A percentile compares a stretch with the other conserved stretches of the same genome.
phyloP scores from a whole-genome alignment of 1,284 basidiomycete species.

The Waitea zeae region DNA sequence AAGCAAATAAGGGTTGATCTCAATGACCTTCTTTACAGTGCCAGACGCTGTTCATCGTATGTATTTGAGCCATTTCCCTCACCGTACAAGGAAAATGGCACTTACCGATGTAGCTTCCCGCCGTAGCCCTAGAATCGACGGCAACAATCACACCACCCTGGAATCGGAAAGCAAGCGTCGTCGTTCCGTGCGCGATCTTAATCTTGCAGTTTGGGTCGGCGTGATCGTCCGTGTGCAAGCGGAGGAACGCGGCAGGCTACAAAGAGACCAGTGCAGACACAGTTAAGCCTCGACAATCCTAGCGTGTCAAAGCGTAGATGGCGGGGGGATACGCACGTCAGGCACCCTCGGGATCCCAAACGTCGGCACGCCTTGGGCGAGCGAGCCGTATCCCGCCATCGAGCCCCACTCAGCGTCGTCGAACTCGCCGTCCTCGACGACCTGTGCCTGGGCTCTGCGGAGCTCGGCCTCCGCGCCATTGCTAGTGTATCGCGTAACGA shows the following conservation, averaged over 20 bases:
- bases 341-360: constrained; percentile 56
- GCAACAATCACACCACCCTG: constrained; percentile 95
- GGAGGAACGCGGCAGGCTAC: constrained; percentile 80
- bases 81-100: not conserved
- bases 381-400: constrained; percentile 58
- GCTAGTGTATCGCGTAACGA: constrained; percentile 50
- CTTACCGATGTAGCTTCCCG: constrained; percentile 91
- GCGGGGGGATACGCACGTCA: constrained; percentile 62
- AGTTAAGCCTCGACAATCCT: constrained; percentile 2
- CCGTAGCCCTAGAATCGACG: constrained; percentile 94
- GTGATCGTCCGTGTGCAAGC: constrained; percentile 84
- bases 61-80: too few relatives aligned
- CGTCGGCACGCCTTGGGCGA: constrained; percentile 48
- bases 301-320: constrained; percentile 1
- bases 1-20: constrained; percentile 96
- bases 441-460: constrained; percentile 27
- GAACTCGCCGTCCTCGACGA: constrained; percentile 44
- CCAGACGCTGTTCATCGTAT: constrained; percentile 53
- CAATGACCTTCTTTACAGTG: constrained; percentile 98
- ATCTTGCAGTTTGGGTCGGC: constrained; percentile 88
- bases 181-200: constrained; percentile 98
- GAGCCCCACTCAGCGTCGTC: constrained; percentile 67
- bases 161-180: constrained; percentile 95
- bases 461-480: constrained; percentile 31
- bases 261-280: constrained; percentile 4